These are phyloP conservation scores for Cystoderma amianthinum DNA, from an alignment of 768 basidiomycete genomes.

Conservation along the genomic window DNA sequence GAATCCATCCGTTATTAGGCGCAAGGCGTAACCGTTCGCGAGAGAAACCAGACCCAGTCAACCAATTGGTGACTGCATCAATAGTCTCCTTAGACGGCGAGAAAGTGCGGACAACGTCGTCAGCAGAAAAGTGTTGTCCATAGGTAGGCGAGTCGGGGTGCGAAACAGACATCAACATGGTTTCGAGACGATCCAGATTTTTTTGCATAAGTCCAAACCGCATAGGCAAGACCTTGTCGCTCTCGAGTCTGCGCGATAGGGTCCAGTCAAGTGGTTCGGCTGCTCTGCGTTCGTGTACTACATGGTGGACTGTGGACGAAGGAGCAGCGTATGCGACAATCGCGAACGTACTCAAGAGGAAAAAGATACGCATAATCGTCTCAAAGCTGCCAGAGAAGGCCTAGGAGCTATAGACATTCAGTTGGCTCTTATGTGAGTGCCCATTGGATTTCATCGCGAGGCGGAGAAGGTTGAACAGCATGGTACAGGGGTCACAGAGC, in stretches of 20 bases:
- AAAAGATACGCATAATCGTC: no score
- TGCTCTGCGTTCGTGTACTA: slow-evolving; percentile 20
- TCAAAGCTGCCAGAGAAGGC: no score
- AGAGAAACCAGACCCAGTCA: slow-evolving; percentile 31
- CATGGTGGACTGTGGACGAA: slow-evolving; percentile 12
- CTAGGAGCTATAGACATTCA: no score
- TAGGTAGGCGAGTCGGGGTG: slow-evolving; percentile 44
- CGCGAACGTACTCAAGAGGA: no score
- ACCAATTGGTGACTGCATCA: slow-evolving; percentile 34
- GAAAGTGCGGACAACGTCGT: slow-evolving; percentile 36
- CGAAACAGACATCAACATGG: slow-evolving; percentile 38
- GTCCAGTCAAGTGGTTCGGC: slow-evolving; percentile 19
- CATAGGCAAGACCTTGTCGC: slow-evolving; percentile 30
- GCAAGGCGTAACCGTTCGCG: slow-evolving; percentile 28
- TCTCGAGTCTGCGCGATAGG: slow-evolving; percentile 13
- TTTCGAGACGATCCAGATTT: slow-evolving; percentile 38
- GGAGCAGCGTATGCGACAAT: slow-evolving; percentile 4
- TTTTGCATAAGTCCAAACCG: slow-evolving; percentile 41
- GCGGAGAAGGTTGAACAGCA: no score
- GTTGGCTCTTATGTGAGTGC: no score
- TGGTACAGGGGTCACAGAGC: no score
- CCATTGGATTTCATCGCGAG: no score
- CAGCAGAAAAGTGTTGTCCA: slow-evolving; percentile 41
- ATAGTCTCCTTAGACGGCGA: slow-evolving; percentile 34
- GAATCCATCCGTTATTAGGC: slow-evolving; percentile 32